Evolutionary conservation across 1,284 basidiomycete genomes (phyloP), one percentile per base, ranked within the genome.

Genomic region (Tetrapyrgos nigripes): DNA sequence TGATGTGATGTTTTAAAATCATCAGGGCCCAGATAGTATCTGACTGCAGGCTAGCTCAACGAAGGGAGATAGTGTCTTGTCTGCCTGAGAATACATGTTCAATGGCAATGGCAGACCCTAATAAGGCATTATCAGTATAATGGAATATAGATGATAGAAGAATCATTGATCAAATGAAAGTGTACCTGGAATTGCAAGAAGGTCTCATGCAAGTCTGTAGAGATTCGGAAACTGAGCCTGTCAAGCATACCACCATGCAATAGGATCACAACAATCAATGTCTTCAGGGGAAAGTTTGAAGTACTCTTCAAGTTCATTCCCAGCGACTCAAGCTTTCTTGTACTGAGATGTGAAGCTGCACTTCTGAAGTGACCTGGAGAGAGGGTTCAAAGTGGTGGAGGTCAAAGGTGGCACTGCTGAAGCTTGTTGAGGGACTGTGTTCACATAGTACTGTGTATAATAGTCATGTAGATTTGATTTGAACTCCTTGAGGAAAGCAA

Each of bases 301-400:
- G 46, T 59, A 68, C 17, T 70, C 63, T 3, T 64, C 58, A 13
- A 70, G 64, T 31, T 70, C 62, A 45, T 69, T 46, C 4, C 57
- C 49, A 21, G 26, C 14, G 31, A 28, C 43, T 37, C 35, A 9
- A n/a, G 33, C 31, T 17, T 58, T 55, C 54, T 62, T 33, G 24
- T 63, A 67, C 3, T 45, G 43, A 3, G 51, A n/a, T 3, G 47
- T 62, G 28, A 68, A 66, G 50, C 46, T 65, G 53, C n/a, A 37
- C n/a, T 40, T 56, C 40, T 48, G 54, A 4, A 24, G 31, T 5
- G 28, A 27, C 14, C 9, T 14, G 14, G 14, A 33, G 14, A 33
- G 14, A 8, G 31, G 14, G 31, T 33, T 33, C 14, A 33, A 33
- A 33, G 8, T 33, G 14, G 31, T 8, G 14, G 31, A 33, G 31